A percentile compares a stretch with the other conserved stretches of the same genome.
phyloP scores from a whole-genome alignment of 352 stramenopile species.

The Nothophytophthora sp. region DNA sequence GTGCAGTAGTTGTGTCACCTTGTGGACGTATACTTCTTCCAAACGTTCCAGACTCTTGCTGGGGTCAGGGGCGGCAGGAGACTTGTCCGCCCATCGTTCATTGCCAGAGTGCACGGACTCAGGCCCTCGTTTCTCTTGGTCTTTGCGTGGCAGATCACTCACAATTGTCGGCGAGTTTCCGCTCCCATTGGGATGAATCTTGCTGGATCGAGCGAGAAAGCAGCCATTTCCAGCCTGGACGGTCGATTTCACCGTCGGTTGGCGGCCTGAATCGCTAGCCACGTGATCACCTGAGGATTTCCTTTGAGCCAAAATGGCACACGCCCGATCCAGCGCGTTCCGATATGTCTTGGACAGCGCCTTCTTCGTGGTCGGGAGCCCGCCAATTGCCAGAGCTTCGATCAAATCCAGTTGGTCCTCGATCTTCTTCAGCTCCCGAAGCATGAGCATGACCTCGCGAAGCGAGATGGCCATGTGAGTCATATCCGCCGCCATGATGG shows the following conservation, averaged over 20 bases:
- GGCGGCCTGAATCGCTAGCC: not conserved
- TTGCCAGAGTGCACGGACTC: no score
- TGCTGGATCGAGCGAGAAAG: not conserved
- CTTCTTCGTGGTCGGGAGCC: no score
- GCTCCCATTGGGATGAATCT: not conserved
- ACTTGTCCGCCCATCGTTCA: no score
- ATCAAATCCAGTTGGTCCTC: conserved; percentile 4
- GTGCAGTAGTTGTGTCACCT: not conserved
- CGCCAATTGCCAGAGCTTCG: not conserved
- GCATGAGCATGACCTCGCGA: conserved; percentile 2
- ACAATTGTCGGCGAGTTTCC: not conserved
- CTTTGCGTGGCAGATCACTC: not conserved
- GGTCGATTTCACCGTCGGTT: no score
- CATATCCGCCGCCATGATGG: conserved; percentile 24
- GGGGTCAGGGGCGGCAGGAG: no score
- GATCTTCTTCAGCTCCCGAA: conserved; percentile 1
- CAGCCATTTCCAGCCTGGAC: no score
- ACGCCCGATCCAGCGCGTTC: not conserved
- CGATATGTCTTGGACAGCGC: not conserved
- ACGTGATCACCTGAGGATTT: not conserved
- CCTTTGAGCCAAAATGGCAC: not conserved
- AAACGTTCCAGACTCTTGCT: no score
- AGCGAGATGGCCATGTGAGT: conserved; percentile 9
- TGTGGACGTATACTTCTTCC: no score
- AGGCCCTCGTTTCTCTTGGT: not conserved